Conservation (phyloP, 805 yeast species). For the Wickerhamomyces chambardii region DNA sequence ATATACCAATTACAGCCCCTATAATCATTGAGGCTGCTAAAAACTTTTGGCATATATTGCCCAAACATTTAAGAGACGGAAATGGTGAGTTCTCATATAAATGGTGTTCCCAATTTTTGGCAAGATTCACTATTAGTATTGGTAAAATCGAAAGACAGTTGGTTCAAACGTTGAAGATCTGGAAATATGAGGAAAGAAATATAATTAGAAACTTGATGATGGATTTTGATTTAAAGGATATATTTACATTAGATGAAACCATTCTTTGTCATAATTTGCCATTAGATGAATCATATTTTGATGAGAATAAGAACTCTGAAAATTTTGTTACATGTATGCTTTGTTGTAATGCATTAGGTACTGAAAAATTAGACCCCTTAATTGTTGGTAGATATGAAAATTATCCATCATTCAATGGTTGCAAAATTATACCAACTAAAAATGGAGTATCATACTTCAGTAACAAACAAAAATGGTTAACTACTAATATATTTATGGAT, state of each 20-base stretch:
- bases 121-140: constrained; percentile 42
- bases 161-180: constrained; percentile 39
- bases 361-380: constrained; percentile 52
- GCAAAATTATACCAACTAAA: constrained; percentile 30
- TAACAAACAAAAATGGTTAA: constrained; percentile 54
- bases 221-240: constrained; percentile 38
- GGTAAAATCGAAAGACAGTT: constrained; percentile 35
- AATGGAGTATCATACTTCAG: constrained; percentile 49
- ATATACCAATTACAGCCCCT: constrained; percentile 55
- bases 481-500: constrained; percentile 53
- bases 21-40: constrained; percentile 55
- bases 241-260: constrained; percentile 54
- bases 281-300: constrained; percentile 43
- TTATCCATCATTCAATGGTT: constrained; percentile 29
- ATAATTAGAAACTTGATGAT: constrained; percentile 35
- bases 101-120: constrained; percentile 40
- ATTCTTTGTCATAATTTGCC: constrained; percentile 52
- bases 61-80: constrained; percentile 46
- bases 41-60: constrained; percentile 54
- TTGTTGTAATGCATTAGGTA: constrained; percentile 54
- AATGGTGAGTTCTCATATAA: constrained; percentile 57
- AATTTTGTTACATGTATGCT: constrained; percentile 46
- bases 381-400: constrained; percentile 51
- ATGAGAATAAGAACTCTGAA: constrained; percentile 25
- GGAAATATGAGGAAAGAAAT: constrained; percentile 51